Evolutionary conservation across 331 rosid species (phyloP).

Genomic region (Saraca asoca): DNA sequence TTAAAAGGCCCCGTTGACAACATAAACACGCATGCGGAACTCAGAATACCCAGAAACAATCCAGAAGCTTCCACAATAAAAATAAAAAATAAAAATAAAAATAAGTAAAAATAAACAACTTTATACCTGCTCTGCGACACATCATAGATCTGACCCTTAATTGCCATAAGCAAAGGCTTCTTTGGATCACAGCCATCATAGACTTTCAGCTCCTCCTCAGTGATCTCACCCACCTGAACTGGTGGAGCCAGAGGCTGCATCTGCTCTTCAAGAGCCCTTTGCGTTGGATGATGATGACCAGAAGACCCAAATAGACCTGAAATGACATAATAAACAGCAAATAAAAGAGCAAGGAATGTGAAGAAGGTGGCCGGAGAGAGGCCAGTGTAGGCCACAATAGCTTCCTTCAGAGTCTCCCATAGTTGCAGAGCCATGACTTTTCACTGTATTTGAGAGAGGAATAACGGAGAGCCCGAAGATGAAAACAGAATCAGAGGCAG

Average conservation of each 20-base stretch:
- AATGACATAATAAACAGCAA: conserved; percentile 58
- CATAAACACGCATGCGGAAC: conserved; percentile 14
- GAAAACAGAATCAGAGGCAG: background rate
- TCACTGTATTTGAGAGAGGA: conserved; percentile 10
- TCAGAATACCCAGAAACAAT: conserved; percentile 21
- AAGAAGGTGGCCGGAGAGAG: conserved; percentile 76
- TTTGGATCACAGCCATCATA: conserved; percentile 74
- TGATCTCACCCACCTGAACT: conserved; percentile 89
- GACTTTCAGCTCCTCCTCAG: conserved; percentile 65
- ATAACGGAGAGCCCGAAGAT: no score
- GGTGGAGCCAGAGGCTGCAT: conserved; percentile 78
- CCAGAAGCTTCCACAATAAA: background rate
- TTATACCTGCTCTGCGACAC: conserved; percentile 86
- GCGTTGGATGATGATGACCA: conserved; percentile 20
- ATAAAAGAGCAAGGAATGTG: conserved; percentile 53
- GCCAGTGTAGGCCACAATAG: conserved; percentile 68
- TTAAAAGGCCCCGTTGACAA: conserved; percentile 28
- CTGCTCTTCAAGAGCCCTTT: conserved; percentile 47
- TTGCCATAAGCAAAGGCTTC: conserved; percentile 92
- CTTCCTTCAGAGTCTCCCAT: conserved; percentile 74
- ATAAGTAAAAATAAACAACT: background rate
- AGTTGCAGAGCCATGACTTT: conserved; percentile 62
- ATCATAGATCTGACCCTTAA: conserved; percentile 98
- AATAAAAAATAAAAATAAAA: background rate
- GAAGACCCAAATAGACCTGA: conserved; percentile 65